Evolutionary conservation across 768 basidiomycete genomes (phyloP), one percentile per base, ranked within the genome.

Genomic region (Auricularia heimuer): DNA sequence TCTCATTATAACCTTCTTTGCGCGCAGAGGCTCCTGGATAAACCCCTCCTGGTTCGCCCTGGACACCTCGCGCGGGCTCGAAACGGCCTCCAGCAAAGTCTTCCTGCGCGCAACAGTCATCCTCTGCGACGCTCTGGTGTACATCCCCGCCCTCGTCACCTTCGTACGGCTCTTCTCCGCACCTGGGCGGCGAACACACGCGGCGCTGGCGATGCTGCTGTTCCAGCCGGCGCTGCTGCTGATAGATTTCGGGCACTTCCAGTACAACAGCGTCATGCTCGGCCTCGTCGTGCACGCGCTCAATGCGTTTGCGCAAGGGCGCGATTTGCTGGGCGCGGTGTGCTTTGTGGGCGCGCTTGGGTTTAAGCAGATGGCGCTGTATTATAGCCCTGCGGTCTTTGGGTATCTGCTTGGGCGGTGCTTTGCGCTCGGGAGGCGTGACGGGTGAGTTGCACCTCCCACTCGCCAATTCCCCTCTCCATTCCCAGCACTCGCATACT

Each of bases 331-430:
- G 1, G 96, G 90, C 4, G 90, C 92, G 3, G 72, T 91, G 16
- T 84, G 79, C 65, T 96, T 98, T 69, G 89, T 92, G 4, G 77
- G 87, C n/a, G 89, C 90, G 68, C 81, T 98, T 21, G 83, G 89
- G 3, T 95, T 96, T 80, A 97, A 97, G 75, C 95, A 98, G 72
- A 97, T 98, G 94, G 88, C 92, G 2, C 77, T 97, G 34, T 96
- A 97, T 72, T 98, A 94, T 72, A 89, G 92, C 0, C 93, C 94
- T 1, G 94, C 89, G 0, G 83, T 98, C n/a, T 94, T 93, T 44
- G 84, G 88, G 0, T 98, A 95, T 74, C 78, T 97, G 4, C 75
- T 96, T 2, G 94, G 91, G 3, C 97, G 93, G 76, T 97, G 96
- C 70, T 66, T 96, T 1, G 90, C 85, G 73, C 78, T 95, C 7